Evolutionary conservation across 2,329 filamentous ascomycete species (phyloP), one percentile per base, ranked within the genome.

Genomic region (Chaetomium strumarium): DNA sequence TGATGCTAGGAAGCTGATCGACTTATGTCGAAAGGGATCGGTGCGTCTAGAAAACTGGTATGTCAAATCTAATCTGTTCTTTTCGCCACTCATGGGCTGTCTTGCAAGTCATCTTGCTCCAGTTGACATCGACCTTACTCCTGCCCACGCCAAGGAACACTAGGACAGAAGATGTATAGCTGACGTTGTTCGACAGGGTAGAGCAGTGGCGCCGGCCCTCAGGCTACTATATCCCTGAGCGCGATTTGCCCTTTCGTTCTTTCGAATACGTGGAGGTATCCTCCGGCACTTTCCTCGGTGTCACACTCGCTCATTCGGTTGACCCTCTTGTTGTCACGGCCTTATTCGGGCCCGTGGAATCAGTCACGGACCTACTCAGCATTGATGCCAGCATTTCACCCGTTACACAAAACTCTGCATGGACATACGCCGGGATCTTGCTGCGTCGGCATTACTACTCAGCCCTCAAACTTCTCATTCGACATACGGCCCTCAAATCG

Each of bases 151-250:
- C 24, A 24, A 24, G 7, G 24, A 24, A 24, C 7, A 7, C 24
- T 24, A 24, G 24, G 24, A 4, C 24, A 7, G 24, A 24, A 24
- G 24, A 24, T 24, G 24, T 24, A 24, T 24, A 7, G 24, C 24
- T 24, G 24, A 24, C 24, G 7, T 24, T 24, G 24, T 24, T 24
- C 24, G 24, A 24, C 24, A 24, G 24, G 46, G 30, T 49, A 2
- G 30, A 36, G 29, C 46, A 49, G 29, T 49, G 46, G 46, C 38
- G 19, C 4, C 38, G 46, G 17, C 46, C 46, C 12, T n/a, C n/a
- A 16, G 41, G 46, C 16, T 24, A 38, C 39, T 41, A 13, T 20
- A 10, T 19, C 13, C 20, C 17, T 10, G 36, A 41, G 14, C 36
- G 29, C 19, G 20, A 29, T 5, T 41, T 24, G 2, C 10, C 20